Percentiles rank a stretch among this genome's conserved stretches.
Evolutionary conservation across 495 filamentous ascomycete genomes (phyloP).

Genomic region (Aspergillus baeticus): DNA sequence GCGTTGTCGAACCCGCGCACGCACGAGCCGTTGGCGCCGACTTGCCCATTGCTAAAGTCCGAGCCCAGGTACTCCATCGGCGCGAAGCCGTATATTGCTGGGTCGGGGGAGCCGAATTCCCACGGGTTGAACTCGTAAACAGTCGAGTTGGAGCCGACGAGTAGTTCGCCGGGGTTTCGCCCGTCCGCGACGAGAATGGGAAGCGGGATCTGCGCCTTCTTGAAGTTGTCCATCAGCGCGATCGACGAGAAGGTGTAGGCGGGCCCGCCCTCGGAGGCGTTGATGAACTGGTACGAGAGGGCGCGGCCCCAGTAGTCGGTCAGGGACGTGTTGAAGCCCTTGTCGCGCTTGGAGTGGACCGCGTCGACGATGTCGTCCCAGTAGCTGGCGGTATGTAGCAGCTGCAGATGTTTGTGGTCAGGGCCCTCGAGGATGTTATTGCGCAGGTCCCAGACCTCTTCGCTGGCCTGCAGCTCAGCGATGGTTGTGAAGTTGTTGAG

Average conservation of each 20-base stretch:
- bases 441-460: constrained; percentile 69
- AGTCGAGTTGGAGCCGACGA: constrained; percentile 75
- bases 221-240: constrained; percentile 63
- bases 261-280: constrained; percentile 72
- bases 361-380: constrained; percentile 61
- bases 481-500: constrained; percentile 89
- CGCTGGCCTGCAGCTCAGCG: constrained; percentile 46
- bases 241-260: constrained; percentile 89
- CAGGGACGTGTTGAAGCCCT: constrained; percentile 72
- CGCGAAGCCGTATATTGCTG: constrained; percentile 74
- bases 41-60: constrained; percentile 66
- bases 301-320: constrained; percentile 90
- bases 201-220: constrained; percentile 70
- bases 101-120: constrained; percentile 84
- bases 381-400: constrained; percentile 58
- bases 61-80: constrained; percentile 77
- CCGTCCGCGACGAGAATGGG: constrained; percentile 80
- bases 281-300: constrained; percentile 80
- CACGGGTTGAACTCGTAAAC: constrained; percentile 86
- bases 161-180: constrained; percentile 60
- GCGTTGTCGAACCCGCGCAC: constrained; percentile 80
- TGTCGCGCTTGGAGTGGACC: constrained; percentile 64
- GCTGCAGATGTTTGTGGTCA: constrained; percentile 47
- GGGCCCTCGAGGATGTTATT: constrained; percentile 76
- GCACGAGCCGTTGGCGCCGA: constrained; percentile 61